Base-by-base conservation (phyloP, 495 filamentous ascomycete genomes). In the Hyaloscypha variabilis region DNA sequence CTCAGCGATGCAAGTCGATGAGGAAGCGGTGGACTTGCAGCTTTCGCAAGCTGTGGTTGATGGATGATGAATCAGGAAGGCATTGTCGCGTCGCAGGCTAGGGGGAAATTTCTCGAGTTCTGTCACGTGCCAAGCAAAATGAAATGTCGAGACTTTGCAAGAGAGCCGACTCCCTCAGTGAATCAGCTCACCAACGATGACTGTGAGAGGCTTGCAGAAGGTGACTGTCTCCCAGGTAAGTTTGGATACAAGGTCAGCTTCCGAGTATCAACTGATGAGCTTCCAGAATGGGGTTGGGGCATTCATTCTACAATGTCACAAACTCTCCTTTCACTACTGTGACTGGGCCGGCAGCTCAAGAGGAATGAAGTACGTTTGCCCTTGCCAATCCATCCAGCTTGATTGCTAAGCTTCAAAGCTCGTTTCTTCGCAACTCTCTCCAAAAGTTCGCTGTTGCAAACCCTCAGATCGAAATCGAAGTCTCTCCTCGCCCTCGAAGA, bases 271-370 rank as follows among this genome's bases (percentile, higher is more conserved):
- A 26, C 59, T 67, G 25, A 67, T 23, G 6, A n/a, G 23, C 8
- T 30, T 25, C 19, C 26, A 97, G 92, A 99, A 99, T 79, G 95
- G 95, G 82, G 86, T 97, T 69, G 95, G 93, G 64, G 92, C 94
- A 69, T 99, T 98, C 81, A 91, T 99, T 77, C 84, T 97, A 65
- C 94, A 97, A 86, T 99, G 95, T 86, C 96, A 91, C 79, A 89
- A 90, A 67, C 83, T 99, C 74, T 91, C 97, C 74, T 90, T 99
- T 73, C 91, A 96, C 78, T 99, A 96, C 82, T 97, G 95, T 81
- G 93, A 97, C 81, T 92, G 88, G 84, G 91, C 90, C 6, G 95
- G 94, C 68, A 93, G 90, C 77, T 97, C 94, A 36, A 84, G 79
- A 64, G 95, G 95, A 74, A 97, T 99, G 93, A 93, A 94, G 93